Conservation (phyloP, 176 grass and related monocot genomes). For the Alopecurus myosuroides region DNA sequence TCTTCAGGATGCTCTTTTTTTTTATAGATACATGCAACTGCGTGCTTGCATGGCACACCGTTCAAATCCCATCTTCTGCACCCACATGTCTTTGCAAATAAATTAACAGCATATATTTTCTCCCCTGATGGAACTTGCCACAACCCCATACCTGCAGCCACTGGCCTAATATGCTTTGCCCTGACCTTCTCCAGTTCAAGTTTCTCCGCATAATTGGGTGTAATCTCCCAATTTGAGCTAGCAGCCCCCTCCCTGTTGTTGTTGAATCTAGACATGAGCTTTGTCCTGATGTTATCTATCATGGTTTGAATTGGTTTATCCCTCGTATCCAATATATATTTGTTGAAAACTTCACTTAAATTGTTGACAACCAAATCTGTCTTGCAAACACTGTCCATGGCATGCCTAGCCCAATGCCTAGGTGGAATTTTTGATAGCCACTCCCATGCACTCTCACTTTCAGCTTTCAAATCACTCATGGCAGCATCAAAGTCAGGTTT, state of each 20-base stretch:
- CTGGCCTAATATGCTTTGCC: not conserved
- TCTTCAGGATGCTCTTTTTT: not conserved
- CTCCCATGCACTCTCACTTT: not conserved
- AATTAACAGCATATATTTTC: not conserved
- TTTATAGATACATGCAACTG: not conserved
- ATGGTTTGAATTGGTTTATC: not conserved
- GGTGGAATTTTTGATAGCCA: not conserved
- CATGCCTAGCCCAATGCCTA: not conserved
- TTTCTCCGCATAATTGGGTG: not conserved
- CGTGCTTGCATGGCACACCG: conserved; percentile 8
- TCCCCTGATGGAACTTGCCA: not conserved
- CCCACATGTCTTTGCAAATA: not conserved
- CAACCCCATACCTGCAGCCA: not conserved
- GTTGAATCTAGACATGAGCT: not conserved
- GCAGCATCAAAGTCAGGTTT: not conserved
- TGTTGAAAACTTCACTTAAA: conserved; percentile 8
- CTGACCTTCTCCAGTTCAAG: not conserved
- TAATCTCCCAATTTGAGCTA: not conserved
- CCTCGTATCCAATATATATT: not conserved
- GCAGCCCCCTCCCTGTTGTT: not conserved
- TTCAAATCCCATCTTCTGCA: not conserved
- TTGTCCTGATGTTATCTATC: not conserved
- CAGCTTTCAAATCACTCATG: not conserved
- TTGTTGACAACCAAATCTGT: not conserved
- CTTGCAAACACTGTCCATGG: not conserved